Base-by-base conservation (phyloP, 306 rosid species). In the Ochetophila trinervis region DNA sequence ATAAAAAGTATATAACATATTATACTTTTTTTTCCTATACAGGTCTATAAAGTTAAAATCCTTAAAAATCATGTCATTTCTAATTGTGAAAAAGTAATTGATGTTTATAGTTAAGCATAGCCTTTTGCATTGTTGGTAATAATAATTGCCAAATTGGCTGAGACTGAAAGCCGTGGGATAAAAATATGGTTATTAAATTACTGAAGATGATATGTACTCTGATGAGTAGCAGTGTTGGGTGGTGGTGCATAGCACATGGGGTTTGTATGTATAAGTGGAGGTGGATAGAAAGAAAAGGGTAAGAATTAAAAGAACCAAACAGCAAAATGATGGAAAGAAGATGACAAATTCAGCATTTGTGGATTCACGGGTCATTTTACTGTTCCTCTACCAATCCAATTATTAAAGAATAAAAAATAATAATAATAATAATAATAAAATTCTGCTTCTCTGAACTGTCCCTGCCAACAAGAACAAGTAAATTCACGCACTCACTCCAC, bases 351-450 rank as follows among this genome's bases (percentile, higher is more conserved):
- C 0, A 74, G 57, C n/a, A 37, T 61, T 32, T 50, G 9, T 53
- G 30, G 69, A 79, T 84, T 89, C 95, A 89, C 96, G 94, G 91
- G 96, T 77, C 72, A 66, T 27, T 78, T 69, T 37, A 63, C 80
- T 75, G 47, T 80, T 49, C 74, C 30, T 54, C 55, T 36, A 32
- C 49, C 70, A 63, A 51, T 66, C 73, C 10, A 36, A 40, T 27
- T 27, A 27, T 27, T 27, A 40, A 40, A 37, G 0, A 37, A 6
- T 0, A 6, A 3, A 37, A 3, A 0, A 37, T 5, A 37, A 37
- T 1, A 37, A 37, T 0, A 37, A 37, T 23, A 47, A 23, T 23
- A 49, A 30, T 21, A 9, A 40, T 58, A 66, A 67, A 53, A 40
- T 45, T 65, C 56, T 56, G 62, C 21, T 53, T 8, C 57, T 53